These are phyloP conservation scores for Melaleuca alternifolia DNA, from an alignment of 345 rosid genomes.

Conservation along the genomic window DNA sequence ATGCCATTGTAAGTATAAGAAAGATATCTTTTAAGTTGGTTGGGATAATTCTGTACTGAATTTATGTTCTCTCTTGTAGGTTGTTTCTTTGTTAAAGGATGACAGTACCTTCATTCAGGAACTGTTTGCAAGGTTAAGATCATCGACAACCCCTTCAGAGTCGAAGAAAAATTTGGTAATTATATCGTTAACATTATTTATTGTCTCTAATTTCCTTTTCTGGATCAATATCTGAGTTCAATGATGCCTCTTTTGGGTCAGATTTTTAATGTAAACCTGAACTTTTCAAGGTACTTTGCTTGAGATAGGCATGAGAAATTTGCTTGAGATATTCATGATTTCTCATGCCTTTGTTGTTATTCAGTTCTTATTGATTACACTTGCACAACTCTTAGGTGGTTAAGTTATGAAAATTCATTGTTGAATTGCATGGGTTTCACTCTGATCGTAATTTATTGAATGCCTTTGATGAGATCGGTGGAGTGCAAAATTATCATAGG, in stretches of 20 bases:
- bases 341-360: background rate
- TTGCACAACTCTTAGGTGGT: background rate
- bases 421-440: background rate
- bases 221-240: background rate
- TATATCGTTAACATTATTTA: background rate
- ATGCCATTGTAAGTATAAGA: constrained; percentile 53
- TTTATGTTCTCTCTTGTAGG: constrained; percentile 25
- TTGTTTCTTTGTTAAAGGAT: constrained; percentile 70
- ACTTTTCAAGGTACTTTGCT: background rate
- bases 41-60: background rate
- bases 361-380: background rate
- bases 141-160: constrained; percentile 46
- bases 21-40: background rate
- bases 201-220: background rate
- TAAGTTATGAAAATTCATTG: background rate
- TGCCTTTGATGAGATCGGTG: background rate
- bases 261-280: background rate
- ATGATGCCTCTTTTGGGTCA: background rate
- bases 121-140: constrained; percentile 62
- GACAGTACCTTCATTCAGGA: constrained; percentile 85
- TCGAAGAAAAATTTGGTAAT: constrained; percentile 90
- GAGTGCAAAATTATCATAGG: background rate
- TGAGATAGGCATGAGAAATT: too few species aligned
- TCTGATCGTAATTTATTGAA: background rate
- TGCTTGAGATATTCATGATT: background rate